Base-by-base conservation (phyloP, 2,329 filamentous ascomycete species). In the Penicillium sp. region DNA sequence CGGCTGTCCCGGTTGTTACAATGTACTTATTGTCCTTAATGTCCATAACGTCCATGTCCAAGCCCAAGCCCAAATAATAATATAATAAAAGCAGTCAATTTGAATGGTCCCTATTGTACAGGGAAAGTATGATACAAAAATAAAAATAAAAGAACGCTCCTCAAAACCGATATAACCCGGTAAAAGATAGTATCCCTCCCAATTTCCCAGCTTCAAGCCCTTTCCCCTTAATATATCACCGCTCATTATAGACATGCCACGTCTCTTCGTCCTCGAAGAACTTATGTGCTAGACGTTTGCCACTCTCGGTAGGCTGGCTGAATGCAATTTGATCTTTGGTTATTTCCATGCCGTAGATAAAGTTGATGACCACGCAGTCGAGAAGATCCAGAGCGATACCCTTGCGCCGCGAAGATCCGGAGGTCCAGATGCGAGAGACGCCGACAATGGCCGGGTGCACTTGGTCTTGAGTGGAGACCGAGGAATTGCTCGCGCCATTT, bases 401-500 rank as follows among this genome's bases (percentile, higher is more conserved):
- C 59, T 80, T 78, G 40, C 81, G 73, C 31, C 85, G 78, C 54
- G 82, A 80, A 2, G 78, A 75, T 5, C 76, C 78, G 7, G 81
- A 83, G 0, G 83, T 85, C 86, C 86, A 88, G 60, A 88, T 84
- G 29, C 86, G 79, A 22, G 85, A 86, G 24, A 88, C 80, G 16
- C 84, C 83, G 50, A 87, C 75, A n/a, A 81, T 74, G 3, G 81
- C 83, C 3, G 76, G 71, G 24, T 77, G 67, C 5, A 73, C 61
- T 43, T 75, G 70, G 24, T 73, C 69, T 48, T 74, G 73, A 34
- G 79, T 72, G 2, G 75, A 78, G 53, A 83, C 72, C 4, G 76
- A 77, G 56, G 72, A 70, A 48, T 67, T 58, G 24, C 63, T 50
- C 31, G 55, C 40, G 13, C 60, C 57, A 36, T 54, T 57, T 11